Conservation (phyloP, 2,329 filamentous ascomycete species). For the Knoxdaviesia proteae region DNA sequence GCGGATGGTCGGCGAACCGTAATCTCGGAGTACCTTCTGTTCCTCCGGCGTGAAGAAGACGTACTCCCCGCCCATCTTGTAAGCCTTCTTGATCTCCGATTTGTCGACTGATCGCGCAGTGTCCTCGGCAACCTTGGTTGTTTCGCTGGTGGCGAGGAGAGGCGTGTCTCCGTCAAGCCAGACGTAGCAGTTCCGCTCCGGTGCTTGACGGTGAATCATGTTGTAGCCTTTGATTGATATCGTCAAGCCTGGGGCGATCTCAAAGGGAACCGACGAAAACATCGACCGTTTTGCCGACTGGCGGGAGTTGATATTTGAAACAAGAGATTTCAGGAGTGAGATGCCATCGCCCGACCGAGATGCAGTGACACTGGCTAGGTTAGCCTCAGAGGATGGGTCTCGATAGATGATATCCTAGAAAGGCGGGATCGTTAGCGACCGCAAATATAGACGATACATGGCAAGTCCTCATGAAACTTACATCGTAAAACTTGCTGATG, state of each 20-base stretch:
- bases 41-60: slow-evolving; percentile 75
- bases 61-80: slow-evolving; percentile 85
- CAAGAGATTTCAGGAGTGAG: slow-evolving; percentile 54
- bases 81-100: slow-evolving; percentile 69
- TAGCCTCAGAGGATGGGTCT: slow-evolving; percentile 48
- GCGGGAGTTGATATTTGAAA: slow-evolving; percentile 80
- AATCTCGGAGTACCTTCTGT: slow-evolving; percentile 53
- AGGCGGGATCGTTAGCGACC: slow-evolving; percentile 1
- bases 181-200: slow-evolving; percentile 67
- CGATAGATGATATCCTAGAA: slow-evolving; percentile 74
- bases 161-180: slow-evolving; percentile 73
- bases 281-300: slow-evolving; percentile 67
- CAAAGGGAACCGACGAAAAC: slow-evolving; percentile 72
- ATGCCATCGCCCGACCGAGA: slow-evolving; percentile 56
- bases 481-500: slow-evolving; percentile 74
- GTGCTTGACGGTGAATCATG: slow-evolving; percentile 63
- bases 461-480: slow-evolving; percentile 17
- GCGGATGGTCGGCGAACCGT: slow-evolving; percentile 64
- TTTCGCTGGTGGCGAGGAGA: slow-evolving; percentile 58
- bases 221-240: slow-evolving; percentile 93
- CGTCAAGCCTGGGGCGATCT: slow-evolving; percentile 62
- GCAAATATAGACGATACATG: slow-evolving; percentile 6
- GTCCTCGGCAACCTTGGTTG: slow-evolving; percentile 57
- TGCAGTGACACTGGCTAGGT: slow-evolving; percentile 29
- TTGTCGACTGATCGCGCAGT: slow-evolving; percentile 60